A percentile compares a stretch with the other conserved stretches of the same genome.
Evolutionary conservation across 352 stramenopile species (phyloP).

Genomic region (Phytophthora boehmeriae): DNA sequence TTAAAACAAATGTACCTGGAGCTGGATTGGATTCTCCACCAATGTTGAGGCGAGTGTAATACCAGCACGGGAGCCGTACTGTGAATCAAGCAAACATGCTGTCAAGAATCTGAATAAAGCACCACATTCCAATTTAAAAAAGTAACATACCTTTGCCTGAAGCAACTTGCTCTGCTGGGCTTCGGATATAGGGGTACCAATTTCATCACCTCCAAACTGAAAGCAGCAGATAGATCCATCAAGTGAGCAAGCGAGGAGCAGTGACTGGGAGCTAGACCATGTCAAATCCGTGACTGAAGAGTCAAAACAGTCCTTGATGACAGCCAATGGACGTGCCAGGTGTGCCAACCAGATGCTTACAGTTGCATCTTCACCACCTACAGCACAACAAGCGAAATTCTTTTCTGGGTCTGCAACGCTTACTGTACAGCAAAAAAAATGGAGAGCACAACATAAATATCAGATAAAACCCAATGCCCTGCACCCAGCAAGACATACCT

Average conservation of each 20-base stretch:
- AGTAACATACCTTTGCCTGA: slow-evolving; percentile 64
- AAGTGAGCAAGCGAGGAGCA: slow-evolving; percentile 76
- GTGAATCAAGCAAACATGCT: slow-evolving; percentile 1
- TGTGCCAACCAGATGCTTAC: slow-evolving; percentile 89
- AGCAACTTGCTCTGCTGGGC: slow-evolving; percentile 80
- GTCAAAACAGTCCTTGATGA: slow-evolving; percentile 88
- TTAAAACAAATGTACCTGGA: slow-evolving; percentile 48
- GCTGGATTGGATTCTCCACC: slow-evolving; percentile 80
- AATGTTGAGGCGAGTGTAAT: slow-evolving; percentile 83
- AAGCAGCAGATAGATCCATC: slow-evolving; percentile 88
- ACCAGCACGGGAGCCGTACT: slow-evolving; percentile 84
- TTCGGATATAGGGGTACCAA: slow-evolving; percentile 73
- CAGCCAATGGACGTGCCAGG: slow-evolving; percentile 70
- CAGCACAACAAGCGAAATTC: slow-evolving; percentile 84
- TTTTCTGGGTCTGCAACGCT: slow-evolving; percentile 64
- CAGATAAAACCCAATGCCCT: neutral
- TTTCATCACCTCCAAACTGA: slow-evolving; percentile 67
- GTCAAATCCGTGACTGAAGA: slow-evolving; percentile 82
- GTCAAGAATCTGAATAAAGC: neutral
- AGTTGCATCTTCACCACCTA: slow-evolving; percentile 83
- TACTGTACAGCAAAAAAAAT: slow-evolving; percentile 36
- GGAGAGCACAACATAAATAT: slow-evolving; percentile 9
- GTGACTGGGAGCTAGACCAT: slow-evolving; percentile 63
- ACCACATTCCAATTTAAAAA: neutral
- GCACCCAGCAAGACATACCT: slow-evolving; percentile 27